Base-by-base conservation (phyloP, 2,329 filamentous ascomycete genomes). In the Gaeumannomyces sp. region DNA sequence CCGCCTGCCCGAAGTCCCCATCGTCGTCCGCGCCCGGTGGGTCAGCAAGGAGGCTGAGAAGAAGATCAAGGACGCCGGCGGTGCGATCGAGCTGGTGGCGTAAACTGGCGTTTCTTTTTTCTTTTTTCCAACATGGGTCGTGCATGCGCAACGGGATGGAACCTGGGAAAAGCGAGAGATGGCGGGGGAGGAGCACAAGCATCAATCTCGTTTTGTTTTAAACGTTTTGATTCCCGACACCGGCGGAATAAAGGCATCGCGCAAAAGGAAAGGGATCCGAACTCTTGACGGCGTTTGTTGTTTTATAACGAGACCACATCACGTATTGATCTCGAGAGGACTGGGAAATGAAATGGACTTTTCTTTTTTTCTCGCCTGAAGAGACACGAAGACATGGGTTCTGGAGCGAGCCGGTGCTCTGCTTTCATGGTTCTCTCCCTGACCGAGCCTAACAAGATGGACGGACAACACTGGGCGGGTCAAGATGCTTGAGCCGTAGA, bases 51-150 rank as follows among this genome's bases (percentile, higher is more conserved):
- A 97, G 80, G 95, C 95, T 73, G 95, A 99, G 90, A 86, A 92
- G 85, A 99, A 99, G 91, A 97, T 99, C 83, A 96, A 91, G 80
- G 92, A 95, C 81, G 94, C 93, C 76, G 95, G 95, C 81, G 94
- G 94, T 82, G 91, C 97, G 76, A 85, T 96, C 76, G 92, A 97
- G 87, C 87, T 97, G 79, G 92, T 97, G 77, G 93, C 93, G 83
- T 97, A 90, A 85, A 67, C 62, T 6, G 28, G 19, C 45, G 56
- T 38, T 31, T 63, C 38, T 29, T 59, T 57, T 59, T 59, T 63
- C 45, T 63, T 58, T 63, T n/a, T 53, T 53, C 45, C 45, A 53
- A 53, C 45, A 53, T 53, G 45, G 45, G 45, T 53, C 45, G 45
- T 53, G 45, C 45, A 53, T 53, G 45, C 45, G 22, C 45, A n/a